Conservation (phyloP, 2,329 filamentous ascomycete species). For the Epichloe gansuensis region DNA sequence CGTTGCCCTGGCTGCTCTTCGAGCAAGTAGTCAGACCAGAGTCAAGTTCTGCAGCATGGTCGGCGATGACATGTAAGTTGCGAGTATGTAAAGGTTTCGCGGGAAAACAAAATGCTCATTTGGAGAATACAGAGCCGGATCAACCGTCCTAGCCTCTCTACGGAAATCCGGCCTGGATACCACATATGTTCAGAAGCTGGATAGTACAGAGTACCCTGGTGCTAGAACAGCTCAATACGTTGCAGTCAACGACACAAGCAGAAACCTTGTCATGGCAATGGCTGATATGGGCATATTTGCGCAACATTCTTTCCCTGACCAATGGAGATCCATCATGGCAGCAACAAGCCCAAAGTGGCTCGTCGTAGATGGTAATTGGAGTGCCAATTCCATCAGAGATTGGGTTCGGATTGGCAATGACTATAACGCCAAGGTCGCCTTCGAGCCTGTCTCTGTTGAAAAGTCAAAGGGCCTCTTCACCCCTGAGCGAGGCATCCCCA, state of each 20-base stretch:
- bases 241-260: constrained; percentile 71
- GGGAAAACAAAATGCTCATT: background rate
- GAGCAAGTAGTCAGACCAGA: constrained; percentile 42
- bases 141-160: constrained; percentile 56
- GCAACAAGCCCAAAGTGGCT: constrained; percentile 57
- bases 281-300: constrained; percentile 85
- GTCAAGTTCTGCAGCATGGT: constrained; percentile 71
- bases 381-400: constrained; percentile 45
- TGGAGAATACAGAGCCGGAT: constrained; percentile 45
- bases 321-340: constrained; percentile 48
- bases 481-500: constrained; percentile 22
- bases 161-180: constrained; percentile 50
- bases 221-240: constrained; percentile 81
- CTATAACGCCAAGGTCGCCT: constrained; percentile 50
- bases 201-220: constrained; percentile 32
- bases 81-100: background rate
- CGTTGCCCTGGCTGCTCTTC: constrained; percentile 71
- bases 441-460: constrained; percentile 76
- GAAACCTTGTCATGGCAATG: constrained; percentile 83
- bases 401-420: constrained; percentile 53
- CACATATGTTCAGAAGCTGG: constrained; percentile 46
- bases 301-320: constrained; percentile 34
- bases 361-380: constrained; percentile 83
- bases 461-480: constrained; percentile 64
- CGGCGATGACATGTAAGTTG: constrained; percentile 57